Evolutionary conservation across 495 filamentous ascomycete genomes (phyloP).

Genomic region (Aspergillus bridgeri): DNA sequence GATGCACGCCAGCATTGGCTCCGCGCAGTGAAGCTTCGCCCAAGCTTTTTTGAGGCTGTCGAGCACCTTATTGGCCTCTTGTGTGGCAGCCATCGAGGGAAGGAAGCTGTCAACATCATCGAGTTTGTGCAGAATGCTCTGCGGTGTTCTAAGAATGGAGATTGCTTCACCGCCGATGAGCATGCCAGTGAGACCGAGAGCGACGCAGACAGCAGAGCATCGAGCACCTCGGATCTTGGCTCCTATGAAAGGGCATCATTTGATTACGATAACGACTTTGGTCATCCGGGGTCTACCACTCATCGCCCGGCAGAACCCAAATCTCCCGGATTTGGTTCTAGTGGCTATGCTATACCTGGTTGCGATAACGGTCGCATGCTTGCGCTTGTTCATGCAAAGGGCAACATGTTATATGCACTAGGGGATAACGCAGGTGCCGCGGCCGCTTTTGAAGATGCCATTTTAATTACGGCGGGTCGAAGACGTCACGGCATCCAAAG

Average conservation of each 20-base stretch:
- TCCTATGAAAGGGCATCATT: conserved; percentile 55
- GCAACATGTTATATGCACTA: conserved; percentile 94
- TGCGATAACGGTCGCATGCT: conserved; percentile 93
- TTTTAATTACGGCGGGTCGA: conserved; percentile 79
- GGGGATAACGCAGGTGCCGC: conserved; percentile 83
- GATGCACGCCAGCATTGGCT: conserved; percentile 89
- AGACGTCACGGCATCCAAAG: conserved; percentile 68
- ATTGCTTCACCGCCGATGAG: conserved; percentile 49
- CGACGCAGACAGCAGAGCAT: conserved; percentile 49
- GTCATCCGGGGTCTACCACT: conserved; percentile 21
- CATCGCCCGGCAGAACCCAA: conserved; percentile 28
- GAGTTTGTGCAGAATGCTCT: conserved; percentile 80
- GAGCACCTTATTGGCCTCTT: conserved; percentile 91
- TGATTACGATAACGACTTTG: conserved; percentile 54
- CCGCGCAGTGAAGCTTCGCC: conserved; percentile 74
- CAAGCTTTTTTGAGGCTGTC: conserved; percentile 92
- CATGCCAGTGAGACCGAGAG: conserved; percentile 55
- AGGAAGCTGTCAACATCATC: conserved; percentile 86
- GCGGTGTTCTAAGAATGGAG: conserved; percentile 48
- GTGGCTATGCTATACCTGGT: conserved; percentile 81
- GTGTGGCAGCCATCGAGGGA: conserved; percentile 75
- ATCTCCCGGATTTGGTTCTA: conserved; percentile 66
- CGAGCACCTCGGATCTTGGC: conserved; percentile 45
- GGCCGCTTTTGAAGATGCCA: conserved; percentile 90
- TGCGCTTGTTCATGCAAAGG: conserved; percentile 90